Evolutionary conservation across 306 rosid species (phyloP).

Genomic region (Cucurbita moschata): DNA sequence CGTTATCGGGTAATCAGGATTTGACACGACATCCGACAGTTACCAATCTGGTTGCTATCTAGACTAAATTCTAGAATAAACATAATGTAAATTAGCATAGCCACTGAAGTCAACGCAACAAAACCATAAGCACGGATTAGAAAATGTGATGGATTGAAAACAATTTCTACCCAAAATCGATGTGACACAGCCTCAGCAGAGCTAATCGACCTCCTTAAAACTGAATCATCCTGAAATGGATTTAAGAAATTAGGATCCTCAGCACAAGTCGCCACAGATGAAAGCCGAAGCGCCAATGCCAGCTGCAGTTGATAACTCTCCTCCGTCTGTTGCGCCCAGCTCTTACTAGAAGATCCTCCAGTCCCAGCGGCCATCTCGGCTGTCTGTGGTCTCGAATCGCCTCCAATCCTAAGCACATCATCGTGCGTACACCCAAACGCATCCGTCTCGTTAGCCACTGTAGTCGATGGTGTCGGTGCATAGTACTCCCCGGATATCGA

Average conservation of each 20-base stretch:
- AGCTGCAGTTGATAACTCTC: slow-evolving; percentile 95
- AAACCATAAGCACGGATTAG: background rate
- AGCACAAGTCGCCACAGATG: slow-evolving; percentile 77
- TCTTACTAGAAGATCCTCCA: slow-evolving; percentile 53
- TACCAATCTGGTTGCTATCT: background rate
- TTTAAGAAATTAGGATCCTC: slow-evolving; percentile 91
- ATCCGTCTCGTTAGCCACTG: slow-evolving; percentile 59
- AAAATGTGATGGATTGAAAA: background rate
- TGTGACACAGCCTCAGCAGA: slow-evolving; percentile 60
- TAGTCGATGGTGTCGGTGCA: slow-evolving; percentile 50
- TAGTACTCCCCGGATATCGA: slow-evolving; percentile 83
- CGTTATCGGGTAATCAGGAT: background rate
- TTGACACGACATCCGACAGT: background rate
- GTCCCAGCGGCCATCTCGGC: slow-evolving; percentile 24
- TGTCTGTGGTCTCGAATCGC: slow-evolving; percentile 33
- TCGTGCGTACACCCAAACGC: slow-evolving; percentile 45
- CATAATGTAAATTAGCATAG: background rate
- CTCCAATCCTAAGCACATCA: slow-evolving; percentile 32
- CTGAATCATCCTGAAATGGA: slow-evolving; percentile 44
- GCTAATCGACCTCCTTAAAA: slow-evolving; percentile 20
- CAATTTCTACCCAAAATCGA: slow-evolving; percentile 66
- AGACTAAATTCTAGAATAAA: background rate
- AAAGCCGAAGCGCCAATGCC: slow-evolving; percentile 72
- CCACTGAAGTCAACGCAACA: background rate
- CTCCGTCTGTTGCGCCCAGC: slow-evolving; percentile 99